These are phyloP conservation scores for Cornus controversa DNA, from an alignment of 148 eudicot species.

Conservation along the genomic window DNA sequence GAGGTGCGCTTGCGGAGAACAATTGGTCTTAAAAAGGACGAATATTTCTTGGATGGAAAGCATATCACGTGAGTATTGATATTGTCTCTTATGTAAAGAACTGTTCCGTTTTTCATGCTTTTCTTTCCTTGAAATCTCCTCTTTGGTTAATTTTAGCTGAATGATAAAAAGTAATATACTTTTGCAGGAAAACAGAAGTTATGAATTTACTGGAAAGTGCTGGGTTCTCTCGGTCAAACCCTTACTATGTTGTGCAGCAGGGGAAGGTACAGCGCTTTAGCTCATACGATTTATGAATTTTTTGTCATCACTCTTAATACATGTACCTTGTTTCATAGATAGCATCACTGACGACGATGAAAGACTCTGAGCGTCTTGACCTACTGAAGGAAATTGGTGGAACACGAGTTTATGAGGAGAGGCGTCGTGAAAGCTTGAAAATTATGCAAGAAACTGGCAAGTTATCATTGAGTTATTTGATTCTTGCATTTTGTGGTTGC, in stretches of 20 bases:
- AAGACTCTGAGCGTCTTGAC: constrained; percentile 88
- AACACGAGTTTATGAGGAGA: constrained; percentile 95
- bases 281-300: background rate
- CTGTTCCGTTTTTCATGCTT: background rate
- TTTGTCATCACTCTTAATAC: background rate
- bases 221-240: constrained; percentile 98
- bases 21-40: constrained; percentile 90
- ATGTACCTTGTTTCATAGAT: constrained; percentile 42
- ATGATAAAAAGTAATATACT: constrained; percentile 8
- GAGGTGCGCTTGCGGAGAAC: constrained; percentile 93
- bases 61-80: constrained; percentile 78
- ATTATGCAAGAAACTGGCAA: constrained; percentile 98
- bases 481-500: constrained; percentile 10
- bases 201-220: constrained; percentile 98
- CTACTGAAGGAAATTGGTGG: constrained; percentile 99
- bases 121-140: background rate
- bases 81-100: background rate
- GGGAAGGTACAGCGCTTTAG: constrained; percentile 45
- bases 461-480: constrained; percentile 25
- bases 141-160: constrained; percentile 6
- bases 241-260: constrained; percentile 99
- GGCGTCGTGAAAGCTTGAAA: constrained; percentile 97
- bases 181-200: constrained; percentile 93
- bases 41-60: constrained; percentile 96
- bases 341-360: constrained; percentile 93